Percentiles rank a stretch among this genome's conserved stretches.
These are phyloP conservation scores for Staphylotrichum tortipilum DNA, from an alignment of 495 filamentous ascomycete species.

Conservation along the genomic window DNA sequence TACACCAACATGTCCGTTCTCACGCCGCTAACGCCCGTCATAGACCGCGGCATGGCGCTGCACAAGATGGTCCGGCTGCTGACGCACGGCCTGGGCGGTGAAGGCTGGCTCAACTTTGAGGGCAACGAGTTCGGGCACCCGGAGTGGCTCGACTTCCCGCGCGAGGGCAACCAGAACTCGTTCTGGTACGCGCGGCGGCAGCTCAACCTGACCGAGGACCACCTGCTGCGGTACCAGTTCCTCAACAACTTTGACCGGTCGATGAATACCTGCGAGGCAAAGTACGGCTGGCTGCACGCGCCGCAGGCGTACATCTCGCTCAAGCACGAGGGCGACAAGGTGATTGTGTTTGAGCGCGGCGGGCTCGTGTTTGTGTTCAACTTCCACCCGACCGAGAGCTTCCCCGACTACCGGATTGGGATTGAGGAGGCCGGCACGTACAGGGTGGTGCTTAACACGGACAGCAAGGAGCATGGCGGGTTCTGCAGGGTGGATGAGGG, in stretches of 20 bases:
- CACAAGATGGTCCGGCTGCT: constrained; percentile 97
- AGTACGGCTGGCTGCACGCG: constrained; percentile 87
- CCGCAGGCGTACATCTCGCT: constrained; percentile 84
- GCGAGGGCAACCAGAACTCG: constrained; percentile 86
- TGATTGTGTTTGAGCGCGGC: constrained; percentile 89
- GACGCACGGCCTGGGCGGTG: constrained; percentile 89
- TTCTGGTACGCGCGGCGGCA: constrained; percentile 96
- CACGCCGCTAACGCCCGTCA: constrained; percentile 74
- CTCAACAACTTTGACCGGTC: constrained; percentile 89
- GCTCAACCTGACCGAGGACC: constrained; percentile 85
- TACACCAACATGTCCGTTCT: constrained; percentile 95
- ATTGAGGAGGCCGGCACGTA: constrained; percentile 81
- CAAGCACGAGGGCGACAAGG: constrained; percentile 92
- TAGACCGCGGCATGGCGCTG: constrained; percentile 80
- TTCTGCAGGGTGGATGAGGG: constrained; percentile 64
- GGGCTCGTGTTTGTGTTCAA: constrained; percentile 93
- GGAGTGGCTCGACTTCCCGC: constrained; percentile 98
- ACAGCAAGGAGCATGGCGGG: constrained; percentile 70
- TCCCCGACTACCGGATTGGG: constrained; percentile 85
- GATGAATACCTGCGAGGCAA: constrained; percentile 80
- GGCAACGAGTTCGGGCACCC: constrained; percentile 98
- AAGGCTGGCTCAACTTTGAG: constrained; percentile 97
- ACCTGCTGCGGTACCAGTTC: constrained; percentile 76
- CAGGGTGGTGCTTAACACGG: constrained; percentile 75
- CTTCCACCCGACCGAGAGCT: constrained; percentile 82